Evolutionary conservation across 139 green algal genomes (phyloP).

Genomic region (Chlamydomonas eustigma): DNA sequence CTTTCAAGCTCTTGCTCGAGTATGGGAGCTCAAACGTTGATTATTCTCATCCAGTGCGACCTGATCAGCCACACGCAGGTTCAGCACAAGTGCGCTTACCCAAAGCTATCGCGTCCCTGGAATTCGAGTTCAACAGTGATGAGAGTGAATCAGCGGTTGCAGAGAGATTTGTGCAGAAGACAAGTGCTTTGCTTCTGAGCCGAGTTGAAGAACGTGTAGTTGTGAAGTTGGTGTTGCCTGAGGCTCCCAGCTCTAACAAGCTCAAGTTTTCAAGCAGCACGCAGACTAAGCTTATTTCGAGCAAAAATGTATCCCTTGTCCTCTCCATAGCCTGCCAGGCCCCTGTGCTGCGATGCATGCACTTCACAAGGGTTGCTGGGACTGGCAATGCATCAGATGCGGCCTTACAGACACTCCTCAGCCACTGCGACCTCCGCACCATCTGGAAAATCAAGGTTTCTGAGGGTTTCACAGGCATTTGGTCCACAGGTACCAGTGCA

Average conservation of each 20-base stretch:
- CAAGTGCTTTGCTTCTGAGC: constrained; percentile 23
- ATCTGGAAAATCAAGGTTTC: constrained; percentile 48
- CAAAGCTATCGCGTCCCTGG: constrained; percentile 21
- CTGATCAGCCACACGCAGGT: not conserved
- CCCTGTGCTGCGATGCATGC: constrained; percentile 30
- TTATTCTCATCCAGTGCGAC: not conserved
- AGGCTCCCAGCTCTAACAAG: too few species aligned
- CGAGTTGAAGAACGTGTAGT: constrained; percentile 26
- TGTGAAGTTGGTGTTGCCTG: not conserved
- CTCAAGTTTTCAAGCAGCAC: too few species aligned
- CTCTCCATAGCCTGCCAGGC: constrained; percentile 8
- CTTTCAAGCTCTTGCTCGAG: constrained; percentile 42
- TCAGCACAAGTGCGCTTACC: constrained; percentile 11
- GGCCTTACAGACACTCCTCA: constrained; percentile 41
- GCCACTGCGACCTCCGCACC: constrained; percentile 28
- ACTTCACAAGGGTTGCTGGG: not conserved
- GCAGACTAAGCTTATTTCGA: too few species aligned
- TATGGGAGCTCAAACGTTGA: constrained; percentile 18
- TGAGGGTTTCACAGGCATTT: constrained; percentile 48
- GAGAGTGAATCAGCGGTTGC: constrained; percentile 31
- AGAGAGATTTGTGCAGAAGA: constrained; percentile 36
- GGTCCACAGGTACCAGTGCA: constrained; percentile 23
- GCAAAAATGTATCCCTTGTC: not conserved
- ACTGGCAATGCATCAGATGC: constrained; percentile 17
- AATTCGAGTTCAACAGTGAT: constrained; percentile 31